Conservation (phyloP, 2,329 filamentous ascomycete genomes). For the Coniella vitis region DNA sequence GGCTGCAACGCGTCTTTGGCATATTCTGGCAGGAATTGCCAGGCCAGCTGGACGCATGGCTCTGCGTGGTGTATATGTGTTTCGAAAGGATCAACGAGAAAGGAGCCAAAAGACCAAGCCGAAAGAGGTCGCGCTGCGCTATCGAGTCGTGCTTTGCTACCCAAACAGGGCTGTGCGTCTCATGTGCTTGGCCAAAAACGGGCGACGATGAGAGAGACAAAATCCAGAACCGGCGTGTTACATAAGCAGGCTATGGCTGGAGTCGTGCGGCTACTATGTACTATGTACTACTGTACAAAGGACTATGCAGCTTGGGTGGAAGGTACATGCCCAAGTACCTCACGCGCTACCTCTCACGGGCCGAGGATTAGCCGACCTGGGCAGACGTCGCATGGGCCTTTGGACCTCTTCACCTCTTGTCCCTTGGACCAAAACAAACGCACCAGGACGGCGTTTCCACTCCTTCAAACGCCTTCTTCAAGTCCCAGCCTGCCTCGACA, state of each 20-base stretch:
- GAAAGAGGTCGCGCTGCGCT: too few relatives aligned
- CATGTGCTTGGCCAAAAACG: too few relatives aligned
- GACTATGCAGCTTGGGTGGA: too few relatives aligned
- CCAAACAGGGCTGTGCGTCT: too few relatives aligned
- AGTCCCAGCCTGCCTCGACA: too few relatives aligned
- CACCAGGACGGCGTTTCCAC: too few relatives aligned
- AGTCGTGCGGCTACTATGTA: too few relatives aligned
- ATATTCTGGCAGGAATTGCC: slow-evolving; percentile 8
- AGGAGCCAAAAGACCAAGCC: not conserved
- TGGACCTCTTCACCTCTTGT: too few relatives aligned
- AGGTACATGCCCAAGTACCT: not conserved
- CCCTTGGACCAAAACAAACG: not conserved
- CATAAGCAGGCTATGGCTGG: not conserved
- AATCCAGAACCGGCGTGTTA: not conserved
- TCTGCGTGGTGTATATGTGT: not conserved
- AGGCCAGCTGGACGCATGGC: slow-evolving; percentile 13
- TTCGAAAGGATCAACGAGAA: not conserved
- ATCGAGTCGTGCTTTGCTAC: too few relatives aligned
- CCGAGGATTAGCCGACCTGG: not conserved
- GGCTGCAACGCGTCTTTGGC: not conserved
- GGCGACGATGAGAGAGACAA: too few relatives aligned
- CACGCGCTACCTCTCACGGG: not conserved
- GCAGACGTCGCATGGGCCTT: not conserved
- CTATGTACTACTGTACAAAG: too few relatives aligned
- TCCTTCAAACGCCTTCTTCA: too few relatives aligned